phyloP scores from a whole-genome alignment of 1,139 yeast genomes.

The Pichia sp. region DNA sequence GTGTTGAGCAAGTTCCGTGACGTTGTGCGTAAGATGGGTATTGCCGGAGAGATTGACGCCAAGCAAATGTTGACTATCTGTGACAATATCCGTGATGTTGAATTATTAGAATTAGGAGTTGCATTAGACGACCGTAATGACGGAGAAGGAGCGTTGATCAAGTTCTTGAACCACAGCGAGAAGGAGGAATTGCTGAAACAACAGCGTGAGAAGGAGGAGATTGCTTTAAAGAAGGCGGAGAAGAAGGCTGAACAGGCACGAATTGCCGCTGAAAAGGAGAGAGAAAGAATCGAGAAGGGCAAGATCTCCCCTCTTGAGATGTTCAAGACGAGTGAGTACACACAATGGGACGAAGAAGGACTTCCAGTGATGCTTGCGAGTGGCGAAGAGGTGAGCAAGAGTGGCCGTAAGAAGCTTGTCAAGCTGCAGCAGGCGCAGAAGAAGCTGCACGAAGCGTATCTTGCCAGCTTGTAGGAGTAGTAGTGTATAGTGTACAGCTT shows the following conservation, averaged over 20 bases:
- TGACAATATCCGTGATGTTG: slow-evolving; percentile 59
- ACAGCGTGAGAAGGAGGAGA: slow-evolving; percentile 61
- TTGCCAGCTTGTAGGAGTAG: neutral
- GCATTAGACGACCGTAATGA: slow-evolving; percentile 86
- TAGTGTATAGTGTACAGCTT: neutral
- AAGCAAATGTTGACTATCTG: slow-evolving; percentile 54
- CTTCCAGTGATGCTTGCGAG: slow-evolving; percentile 72
- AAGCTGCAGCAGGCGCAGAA: slow-evolving; percentile 81
- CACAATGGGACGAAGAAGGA: slow-evolving; percentile 85
- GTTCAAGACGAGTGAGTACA: slow-evolving; percentile 60
- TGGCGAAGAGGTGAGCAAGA: slow-evolving; percentile 89
- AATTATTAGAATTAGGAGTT: slow-evolving; percentile 71
- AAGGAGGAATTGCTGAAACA: slow-evolving; percentile 59
- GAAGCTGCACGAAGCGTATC: slow-evolving; percentile 72
- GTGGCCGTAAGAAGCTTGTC: slow-evolving; percentile 74
- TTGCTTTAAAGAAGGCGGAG: slow-evolving; percentile 46
- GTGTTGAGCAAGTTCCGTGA: slow-evolving; percentile 81
- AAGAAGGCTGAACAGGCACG: slow-evolving; percentile 43
- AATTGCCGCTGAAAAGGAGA: slow-evolving; percentile 56
- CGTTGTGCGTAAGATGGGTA: slow-evolving; percentile 70
- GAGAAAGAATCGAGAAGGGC: slow-evolving; percentile 67
- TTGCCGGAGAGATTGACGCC: slow-evolving; percentile 51
- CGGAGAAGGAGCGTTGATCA: slow-evolving; percentile 73
- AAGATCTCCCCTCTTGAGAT: slow-evolving; percentile 67
- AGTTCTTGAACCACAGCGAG: slow-evolving; percentile 72